Conservation (phyloP, 352 stramenopile genomes). For the Globisporangium barbulae region DNA sequence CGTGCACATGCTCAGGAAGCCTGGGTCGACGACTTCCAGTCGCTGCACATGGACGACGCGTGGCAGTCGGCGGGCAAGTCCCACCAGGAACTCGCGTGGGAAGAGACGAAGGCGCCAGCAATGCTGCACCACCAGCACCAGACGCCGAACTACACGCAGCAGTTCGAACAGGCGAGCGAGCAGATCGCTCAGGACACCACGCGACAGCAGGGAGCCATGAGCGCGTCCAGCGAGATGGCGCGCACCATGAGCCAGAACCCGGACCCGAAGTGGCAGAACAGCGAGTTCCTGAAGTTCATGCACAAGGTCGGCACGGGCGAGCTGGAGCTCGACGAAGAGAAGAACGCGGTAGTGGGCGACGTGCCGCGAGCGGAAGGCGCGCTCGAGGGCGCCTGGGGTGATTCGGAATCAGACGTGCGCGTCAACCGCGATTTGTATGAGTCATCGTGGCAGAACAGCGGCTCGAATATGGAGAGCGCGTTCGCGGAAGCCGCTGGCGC, state of each 20-base stretch:
- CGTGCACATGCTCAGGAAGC: conserved; percentile 36
- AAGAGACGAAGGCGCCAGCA: conserved; percentile 44
- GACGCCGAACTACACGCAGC: conserved; percentile 26
- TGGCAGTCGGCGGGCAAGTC: conserved; percentile 60
- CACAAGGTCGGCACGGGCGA: conserved; percentile 70
- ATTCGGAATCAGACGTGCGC: conserved; percentile 36
- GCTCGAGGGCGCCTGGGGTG: conserved; percentile 63
- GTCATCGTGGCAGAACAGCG: conserved; percentile 42
- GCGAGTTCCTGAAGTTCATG: conserved; percentile 87
- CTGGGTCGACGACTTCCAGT: conserved; percentile 71
- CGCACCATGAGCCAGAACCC: conserved; percentile 74
- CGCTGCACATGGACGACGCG: conserved; percentile 52
- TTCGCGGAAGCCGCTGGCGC: conserved; percentile 32
- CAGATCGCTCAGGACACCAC: conserved; percentile 24
- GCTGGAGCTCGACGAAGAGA: conserved; percentile 75
- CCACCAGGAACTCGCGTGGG: conserved; percentile 62
- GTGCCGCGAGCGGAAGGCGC: conserved; percentile 40
- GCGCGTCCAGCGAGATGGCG: conserved; percentile 66
- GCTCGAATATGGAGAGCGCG: conserved; percentile 46
- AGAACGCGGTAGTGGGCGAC: conserved; percentile 58
- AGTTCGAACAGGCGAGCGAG: conserved; percentile 23
- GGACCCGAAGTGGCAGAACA: conserved; percentile 82
- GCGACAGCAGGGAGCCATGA: conserved; percentile 38
- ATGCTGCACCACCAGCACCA: conserved; percentile 37
- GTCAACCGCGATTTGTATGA: conserved; percentile 67